phyloP scores from a whole-genome alignment of 2,329 filamentous ascomycete genomes.

The Phyllosticta ampelicida region DNA sequence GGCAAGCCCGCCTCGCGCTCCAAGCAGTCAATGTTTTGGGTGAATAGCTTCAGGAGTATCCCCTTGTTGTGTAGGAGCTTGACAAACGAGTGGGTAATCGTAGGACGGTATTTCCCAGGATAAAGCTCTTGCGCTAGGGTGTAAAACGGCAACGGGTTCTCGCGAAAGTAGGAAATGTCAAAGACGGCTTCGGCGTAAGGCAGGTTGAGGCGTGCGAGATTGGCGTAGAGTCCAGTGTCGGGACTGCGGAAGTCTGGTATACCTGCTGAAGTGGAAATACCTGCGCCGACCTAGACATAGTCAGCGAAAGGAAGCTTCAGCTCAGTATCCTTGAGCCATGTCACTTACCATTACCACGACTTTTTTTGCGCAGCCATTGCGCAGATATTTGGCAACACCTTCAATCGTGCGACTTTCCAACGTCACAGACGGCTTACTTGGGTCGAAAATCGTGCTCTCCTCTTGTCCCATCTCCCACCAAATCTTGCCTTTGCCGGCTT shows the following conservation, averaged over 20 bases:
- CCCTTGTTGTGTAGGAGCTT: slow-evolving; percentile 68
- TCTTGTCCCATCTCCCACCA: slow-evolving; percentile 72
- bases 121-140: slow-evolving; percentile 84
- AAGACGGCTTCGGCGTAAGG: slow-evolving; percentile 90
- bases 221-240: slow-evolving; percentile 86
- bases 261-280: slow-evolving; percentile 62
- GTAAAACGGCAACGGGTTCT: slow-evolving; percentile 84
- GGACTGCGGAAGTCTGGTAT: slow-evolving; percentile 95
- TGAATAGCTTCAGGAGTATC: slow-evolving; percentile 76
- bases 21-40: slow-evolving; percentile 95
- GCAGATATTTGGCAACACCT: slow-evolving; percentile 72
- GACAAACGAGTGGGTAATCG: slow-evolving; percentile 83
- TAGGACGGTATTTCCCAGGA: slow-evolving; percentile 79
- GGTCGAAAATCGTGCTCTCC: slow-evolving; percentile 58
- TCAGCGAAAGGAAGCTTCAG: neutral
- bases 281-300: slow-evolving; percentile 71
- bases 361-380: slow-evolving; percentile 51
- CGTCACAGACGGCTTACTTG: slow-evolving; percentile 52
- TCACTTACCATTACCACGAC: slow-evolving; percentile 66
- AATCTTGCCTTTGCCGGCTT: slow-evolving; percentile 15
- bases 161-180: slow-evolving; percentile 78
- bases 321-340: neutral
- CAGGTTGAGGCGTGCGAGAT: slow-evolving; percentile 74
- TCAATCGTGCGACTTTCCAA: slow-evolving; percentile 59
- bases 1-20: slow-evolving; percentile 82